phyloP scores from a whole-genome alignment of 140 eudicot species.

The Erigeron philadelphicus region DNA sequence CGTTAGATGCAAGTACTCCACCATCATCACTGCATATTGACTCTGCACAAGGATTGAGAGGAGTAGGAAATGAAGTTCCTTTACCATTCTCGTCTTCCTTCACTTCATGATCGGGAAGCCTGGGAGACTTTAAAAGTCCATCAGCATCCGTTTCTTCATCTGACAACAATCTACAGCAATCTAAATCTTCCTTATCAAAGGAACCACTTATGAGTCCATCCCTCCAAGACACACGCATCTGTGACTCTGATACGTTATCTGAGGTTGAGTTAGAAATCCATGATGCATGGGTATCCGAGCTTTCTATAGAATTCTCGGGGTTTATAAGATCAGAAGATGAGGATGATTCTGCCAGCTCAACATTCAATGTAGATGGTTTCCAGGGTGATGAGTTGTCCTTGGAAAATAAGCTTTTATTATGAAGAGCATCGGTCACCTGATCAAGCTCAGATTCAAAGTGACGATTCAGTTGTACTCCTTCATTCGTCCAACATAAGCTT shows the following conservation, averaged over 20 bases:
- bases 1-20: constrained; percentile 54
- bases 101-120: constrained; percentile 35
- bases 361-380: constrained; percentile 42
- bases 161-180: constrained; percentile 74
- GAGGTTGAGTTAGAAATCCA: constrained; percentile 45
- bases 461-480: constrained; percentile 20
- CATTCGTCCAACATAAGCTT: constrained; percentile 30
- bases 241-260: constrained; percentile 45
- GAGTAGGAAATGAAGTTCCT: constrained; percentile 18
- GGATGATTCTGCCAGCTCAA: constrained; percentile 30
- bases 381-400: constrained; percentile 31
- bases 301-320: constrained; percentile 20
- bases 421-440: constrained; percentile 31
- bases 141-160: constrained; percentile 64
- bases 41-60: constrained; percentile 51
- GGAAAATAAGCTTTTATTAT: constrained; percentile 46
- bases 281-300: constrained; percentile 33
- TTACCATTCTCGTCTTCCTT: constrained; percentile 26
- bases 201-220: constrained; percentile 48
- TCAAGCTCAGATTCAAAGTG: constrained; percentile 37
- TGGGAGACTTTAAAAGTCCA: constrained; percentile 33
- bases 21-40: constrained; percentile 58
- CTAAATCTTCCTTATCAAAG: constrained; percentile 65
- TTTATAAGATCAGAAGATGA: constrained; percentile 29
- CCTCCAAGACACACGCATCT: constrained; percentile 71